Conservation (phyloP, 768 basidiomycete species). For the Termitomyces sp. region DNA sequence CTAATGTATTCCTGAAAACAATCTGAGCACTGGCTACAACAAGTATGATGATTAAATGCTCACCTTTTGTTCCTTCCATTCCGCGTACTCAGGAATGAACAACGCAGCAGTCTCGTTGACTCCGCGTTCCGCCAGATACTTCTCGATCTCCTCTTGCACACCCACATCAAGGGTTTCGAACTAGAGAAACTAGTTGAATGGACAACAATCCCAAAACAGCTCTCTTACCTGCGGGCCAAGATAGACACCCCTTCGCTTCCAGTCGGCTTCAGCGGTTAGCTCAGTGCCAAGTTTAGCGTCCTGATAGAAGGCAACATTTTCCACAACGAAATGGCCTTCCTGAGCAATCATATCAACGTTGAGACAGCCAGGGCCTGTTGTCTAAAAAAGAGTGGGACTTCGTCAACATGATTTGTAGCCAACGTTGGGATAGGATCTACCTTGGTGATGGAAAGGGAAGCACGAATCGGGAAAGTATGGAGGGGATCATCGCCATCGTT, state of each 20-base stretch:
- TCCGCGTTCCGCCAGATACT: constrained; percentile 86
- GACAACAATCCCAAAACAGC: neutral
- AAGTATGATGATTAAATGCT: constrained; percentile 18
- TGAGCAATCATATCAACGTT: constrained; percentile 77
- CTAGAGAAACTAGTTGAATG: constrained; percentile 29
- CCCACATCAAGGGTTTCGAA: constrained; percentile 87
- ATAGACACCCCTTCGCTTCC: constrained; percentile 89
- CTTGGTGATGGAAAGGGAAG: constrained; percentile 84
- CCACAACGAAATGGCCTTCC: constrained; percentile 79
- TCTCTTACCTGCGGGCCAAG: constrained; percentile 78
- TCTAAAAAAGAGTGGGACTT: constrained; percentile 29
- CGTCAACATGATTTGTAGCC: neutral
- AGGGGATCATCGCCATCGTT: constrained; percentile 25
- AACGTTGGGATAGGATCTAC: constrained; percentile 27
- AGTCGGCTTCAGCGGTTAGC: constrained; percentile 86
- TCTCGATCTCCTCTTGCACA: constrained; percentile 91
- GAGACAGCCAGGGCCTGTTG: constrained; percentile 58
- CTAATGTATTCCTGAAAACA: constrained; percentile 77
- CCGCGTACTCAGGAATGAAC: constrained; percentile 87
- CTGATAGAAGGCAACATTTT: constrained; percentile 85
- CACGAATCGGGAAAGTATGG: constrained; percentile 68
- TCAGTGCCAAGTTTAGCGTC: constrained; percentile 72
- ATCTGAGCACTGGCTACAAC: constrained; percentile 1
- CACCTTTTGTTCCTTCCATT: constrained; percentile 92
- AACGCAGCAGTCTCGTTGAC: constrained; percentile 77